Base-by-base conservation (phyloP, 169 alveolate genomes). In the Amoebophrya sp. region DNA sequence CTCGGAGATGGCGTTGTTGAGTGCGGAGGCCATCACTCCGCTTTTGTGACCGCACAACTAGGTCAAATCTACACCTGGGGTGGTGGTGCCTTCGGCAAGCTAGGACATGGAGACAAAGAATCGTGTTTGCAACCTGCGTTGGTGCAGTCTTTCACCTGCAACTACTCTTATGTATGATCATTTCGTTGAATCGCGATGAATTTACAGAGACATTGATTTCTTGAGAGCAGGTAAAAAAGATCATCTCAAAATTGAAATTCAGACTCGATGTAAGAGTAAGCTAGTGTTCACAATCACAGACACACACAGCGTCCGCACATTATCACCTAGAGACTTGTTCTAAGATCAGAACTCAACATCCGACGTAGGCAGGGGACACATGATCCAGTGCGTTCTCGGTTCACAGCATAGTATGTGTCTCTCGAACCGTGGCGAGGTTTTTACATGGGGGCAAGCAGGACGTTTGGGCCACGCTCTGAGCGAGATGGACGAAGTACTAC, bases 1-100 rank as follows among this genome's bases (percentile, higher is more conserved):
- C 83, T 41, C 23, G 76, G 76, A 77, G 92, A 89, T 41, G 89
- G 89, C 41, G 26, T 89, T 40, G n/a, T 92, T 47, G 91, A 89
- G 41, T 92, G 94, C 90, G 94, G 94, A 3, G 94, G 94, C 36
- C 94, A 92, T 65, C 94, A 92, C 91, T 90, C 91, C 0, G 94
- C 94, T 0, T 92, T 92, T 0, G 89, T 92, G 39, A 90, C 89
- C 2, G 91, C 90, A 39, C 93, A 76, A 26, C 41, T 90, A 54
- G 91, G 92, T 34, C 36, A 18, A 14, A 12, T n/a, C 40, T 40
- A 39, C 90, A 92, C 94, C 33, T 92, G 94, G 94, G 94, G 94
- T n/a, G 94, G 94, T 41, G 94, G 94, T 14, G 94, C 94, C 29
- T 92, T 92, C 29, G 94, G 94, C 91, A 92, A 92, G 78, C 78